A percentile compares a stretch with the other conserved stretches of the same genome.
Evolutionary conservation across 2,329 filamentous ascomycete species (phyloP).

Genomic region (Claviceps africana): DNA sequence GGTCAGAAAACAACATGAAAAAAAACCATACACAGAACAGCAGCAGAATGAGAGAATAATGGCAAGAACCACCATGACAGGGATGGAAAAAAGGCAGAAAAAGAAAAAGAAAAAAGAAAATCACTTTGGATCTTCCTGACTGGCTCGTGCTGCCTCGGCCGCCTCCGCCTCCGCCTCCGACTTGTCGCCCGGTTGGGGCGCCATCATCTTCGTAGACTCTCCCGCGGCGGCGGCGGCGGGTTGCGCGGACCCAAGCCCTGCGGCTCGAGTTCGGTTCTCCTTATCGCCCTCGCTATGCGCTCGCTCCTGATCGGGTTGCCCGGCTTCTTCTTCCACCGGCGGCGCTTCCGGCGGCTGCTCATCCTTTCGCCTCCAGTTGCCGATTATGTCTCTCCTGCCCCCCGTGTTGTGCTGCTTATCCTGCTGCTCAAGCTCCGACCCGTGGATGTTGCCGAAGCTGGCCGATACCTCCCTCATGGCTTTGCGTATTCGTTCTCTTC

Average conservation of each 20-base stretch:
- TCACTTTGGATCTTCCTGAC: constrained; percentile 7
- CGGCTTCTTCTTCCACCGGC: constrained; percentile 9
- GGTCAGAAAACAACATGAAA: not conserved
- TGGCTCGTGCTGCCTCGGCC: constrained; percentile 1
- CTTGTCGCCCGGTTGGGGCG: constrained; percentile 21
- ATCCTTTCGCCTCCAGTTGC: constrained; percentile 21
- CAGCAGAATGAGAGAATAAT: not conserved
- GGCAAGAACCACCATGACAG: not conserved
- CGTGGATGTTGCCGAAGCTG: constrained; percentile 18
- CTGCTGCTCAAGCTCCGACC: constrained; percentile 12
- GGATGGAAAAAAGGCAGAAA: not conserved
- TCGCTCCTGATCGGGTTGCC: constrained; percentile 17
- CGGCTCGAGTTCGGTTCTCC: constrained; percentile 26
- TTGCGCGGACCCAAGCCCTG: too few relatives aligned
- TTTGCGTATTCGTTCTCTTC: constrained; percentile 42
- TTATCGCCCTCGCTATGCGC: constrained; percentile 28
- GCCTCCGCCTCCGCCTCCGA: too few relatives aligned
- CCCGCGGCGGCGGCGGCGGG: too few relatives aligned
- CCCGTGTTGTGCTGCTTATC: constrained; percentile 13
- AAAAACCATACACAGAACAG: not conserved
- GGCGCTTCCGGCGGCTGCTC: constrained; percentile 10
- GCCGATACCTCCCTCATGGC: constrained; percentile 38
- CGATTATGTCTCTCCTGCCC: constrained; percentile 15
- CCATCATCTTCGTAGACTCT: not conserved
- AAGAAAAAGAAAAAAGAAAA: not conserved